Percentiles rank a stretch among this genome's conserved stretches.
These are phyloP conservation scores for Prinsepia uniflora DNA, from an alignment of 306 rosid genomes.

Conservation along the genomic window DNA sequence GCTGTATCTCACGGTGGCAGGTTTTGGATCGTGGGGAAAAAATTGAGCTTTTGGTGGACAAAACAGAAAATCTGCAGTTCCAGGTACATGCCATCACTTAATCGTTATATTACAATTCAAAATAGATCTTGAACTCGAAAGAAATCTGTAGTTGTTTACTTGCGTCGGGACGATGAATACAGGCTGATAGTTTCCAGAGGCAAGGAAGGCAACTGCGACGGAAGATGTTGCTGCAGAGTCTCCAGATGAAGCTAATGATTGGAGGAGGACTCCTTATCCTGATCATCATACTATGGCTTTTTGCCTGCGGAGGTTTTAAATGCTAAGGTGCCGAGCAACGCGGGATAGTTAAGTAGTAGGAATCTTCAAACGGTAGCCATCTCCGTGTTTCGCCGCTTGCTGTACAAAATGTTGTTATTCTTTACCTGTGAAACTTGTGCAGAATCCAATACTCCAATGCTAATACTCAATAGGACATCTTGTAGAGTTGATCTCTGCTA, in stretches of 20 bases:
- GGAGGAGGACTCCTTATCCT: slow-evolving; percentile 67
- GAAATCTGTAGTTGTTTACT: background rate
- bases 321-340: slow-evolving; percentile 46
- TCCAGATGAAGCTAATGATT: slow-evolving; percentile 85
- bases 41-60: slow-evolving; percentile 93
- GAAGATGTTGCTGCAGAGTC: slow-evolving; percentile 96
- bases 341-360: slow-evolving; percentile 8
- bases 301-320: slow-evolving; percentile 83
- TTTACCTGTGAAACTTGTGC: slow-evolving; percentile 26
- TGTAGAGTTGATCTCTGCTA: slow-evolving; percentile 36
- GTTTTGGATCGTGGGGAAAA: slow-evolving; percentile 99
- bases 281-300: slow-evolving; percentile 65
- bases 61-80: slow-evolving; percentile 90
- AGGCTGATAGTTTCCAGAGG: slow-evolving; percentile 99
- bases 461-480: background rate
- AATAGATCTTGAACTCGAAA: background rate
- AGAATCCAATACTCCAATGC: slow-evolving; percentile 1
- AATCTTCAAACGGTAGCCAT: background rate
- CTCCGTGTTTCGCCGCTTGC: slow-evolving; percentile 22
- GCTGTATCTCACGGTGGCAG: slow-evolving; percentile 35
- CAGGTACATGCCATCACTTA: slow-evolving; percentile 50
- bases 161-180: slow-evolving; percentile 19
- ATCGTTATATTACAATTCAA: background rate
- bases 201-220: slow-evolving; percentile 92
- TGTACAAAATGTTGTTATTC: slow-evolving; percentile 41